These are phyloP conservation scores for Solanum hybrid DNA, from an alignment of 305 asterid species.

Conservation along the genomic window DNA sequence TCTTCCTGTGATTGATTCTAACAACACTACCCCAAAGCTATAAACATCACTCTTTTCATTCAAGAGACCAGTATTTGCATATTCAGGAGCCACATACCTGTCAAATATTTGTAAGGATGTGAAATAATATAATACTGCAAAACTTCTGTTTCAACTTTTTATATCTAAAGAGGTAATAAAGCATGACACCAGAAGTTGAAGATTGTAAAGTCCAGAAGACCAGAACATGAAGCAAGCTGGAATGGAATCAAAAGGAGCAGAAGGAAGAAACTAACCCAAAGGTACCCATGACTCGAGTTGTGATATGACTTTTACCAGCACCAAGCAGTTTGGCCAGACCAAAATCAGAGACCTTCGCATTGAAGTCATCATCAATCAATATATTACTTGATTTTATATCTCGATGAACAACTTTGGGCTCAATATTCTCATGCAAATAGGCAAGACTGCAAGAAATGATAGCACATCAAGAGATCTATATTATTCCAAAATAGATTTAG, in stretches of 20 bases:
- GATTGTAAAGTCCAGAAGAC: neutral
- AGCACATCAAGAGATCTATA: neutral
- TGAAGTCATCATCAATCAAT: conserved; percentile 80
- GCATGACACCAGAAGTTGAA: neutral
- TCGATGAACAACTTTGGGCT: conserved; percentile 91
- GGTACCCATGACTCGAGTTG: conserved; percentile 96
- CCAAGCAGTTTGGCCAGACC: conserved; percentile 94
- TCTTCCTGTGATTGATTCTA: conserved; percentile 89
- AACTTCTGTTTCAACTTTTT: neutral
- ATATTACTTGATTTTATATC: conserved; percentile 94
- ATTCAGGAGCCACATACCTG: conserved; percentile 98
- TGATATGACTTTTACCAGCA: conserved; percentile 85
- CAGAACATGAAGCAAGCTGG: neutral
- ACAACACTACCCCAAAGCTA: conserved; percentile 81
- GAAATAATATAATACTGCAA: neutral
- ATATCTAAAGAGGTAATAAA: neutral
- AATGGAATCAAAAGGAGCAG: neutral
- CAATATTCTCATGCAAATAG: conserved; percentile 88
- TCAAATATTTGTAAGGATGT: neutral
- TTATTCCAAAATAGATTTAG: neutral
- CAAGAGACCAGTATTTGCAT: conserved; percentile 83
- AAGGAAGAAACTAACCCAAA: conserved; percentile 58
- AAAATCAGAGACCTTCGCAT: conserved; percentile 87
- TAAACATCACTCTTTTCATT: conserved; percentile 89
- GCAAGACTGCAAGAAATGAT: conserved; percentile 53